Percentiles rank a stretch among this genome's conserved stretches.
Evolutionary conservation across 2,329 filamentous ascomycete genomes (phyloP).

Genomic region (Aspergillus brunneoviolaceus): DNA sequence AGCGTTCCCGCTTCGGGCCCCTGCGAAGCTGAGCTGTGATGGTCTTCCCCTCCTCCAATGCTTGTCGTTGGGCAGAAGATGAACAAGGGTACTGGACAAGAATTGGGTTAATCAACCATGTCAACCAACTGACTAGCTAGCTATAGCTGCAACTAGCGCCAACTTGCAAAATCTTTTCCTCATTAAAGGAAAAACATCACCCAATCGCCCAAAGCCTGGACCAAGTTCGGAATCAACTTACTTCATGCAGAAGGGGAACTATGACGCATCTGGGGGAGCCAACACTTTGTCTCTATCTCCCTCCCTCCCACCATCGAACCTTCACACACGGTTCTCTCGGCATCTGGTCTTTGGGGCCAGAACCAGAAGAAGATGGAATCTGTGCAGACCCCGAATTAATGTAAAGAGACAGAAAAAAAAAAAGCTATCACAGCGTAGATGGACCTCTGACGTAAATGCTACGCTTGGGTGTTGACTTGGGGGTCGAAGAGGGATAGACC

Average conservation of each 20-base stretch:
- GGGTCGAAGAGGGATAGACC: neutral
- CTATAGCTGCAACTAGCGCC: neutral
- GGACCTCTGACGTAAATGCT: slow-evolving; percentile 5
- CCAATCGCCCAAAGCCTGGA: neutral
- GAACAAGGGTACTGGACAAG: neutral
- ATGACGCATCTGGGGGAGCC: slow-evolving; percentile 33
- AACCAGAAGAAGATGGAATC: neutral
- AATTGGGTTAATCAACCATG: neutral
- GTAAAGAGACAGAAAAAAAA: neutral
- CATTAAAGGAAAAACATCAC: neutral
- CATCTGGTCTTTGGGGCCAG: neutral
- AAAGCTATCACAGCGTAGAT: neutral
- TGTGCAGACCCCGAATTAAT: neutral
- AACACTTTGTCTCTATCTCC: neutral
- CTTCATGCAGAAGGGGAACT: slow-evolving; percentile 18
- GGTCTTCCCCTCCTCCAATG: neutral
- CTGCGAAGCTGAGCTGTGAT: neutral
- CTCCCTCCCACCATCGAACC: neutral
- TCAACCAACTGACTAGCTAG: neutral
- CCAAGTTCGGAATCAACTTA: slow-evolving; percentile 4
- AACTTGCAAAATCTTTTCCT: neutral
- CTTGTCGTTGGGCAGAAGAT: neutral
- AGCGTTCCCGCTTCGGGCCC: neutral
- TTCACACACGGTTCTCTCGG: neutral
- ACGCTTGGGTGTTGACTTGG: neutral